Base-by-base conservation (phyloP, 768 basidiomycete species). In the Tylopilus balloui region DNA sequence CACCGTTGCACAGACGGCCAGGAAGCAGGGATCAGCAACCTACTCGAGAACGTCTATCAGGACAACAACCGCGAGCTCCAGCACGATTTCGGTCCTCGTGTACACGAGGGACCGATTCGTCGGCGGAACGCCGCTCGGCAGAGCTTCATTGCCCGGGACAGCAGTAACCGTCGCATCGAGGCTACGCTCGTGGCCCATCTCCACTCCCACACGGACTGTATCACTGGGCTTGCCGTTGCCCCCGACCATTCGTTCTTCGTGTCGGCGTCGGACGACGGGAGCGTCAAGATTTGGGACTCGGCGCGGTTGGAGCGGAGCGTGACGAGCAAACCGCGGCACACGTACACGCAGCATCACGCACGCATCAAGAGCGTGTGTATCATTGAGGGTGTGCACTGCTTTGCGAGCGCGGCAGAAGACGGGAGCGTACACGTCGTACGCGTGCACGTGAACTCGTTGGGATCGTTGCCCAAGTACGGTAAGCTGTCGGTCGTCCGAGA, bases 231-330 rank as follows among this genome's bases (percentile, higher is more conserved):
- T 20, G 86, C 86, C 2, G 88, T 93, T 20, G 85, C 95, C 1
- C 94, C 95, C 3, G 96, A 98, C 60, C 92, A 96, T 59, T 71
- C 84, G 64, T 99, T 96, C 74, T 97, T 99, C 56, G 83, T 94
- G 4, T 91, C 95, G 0, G 83, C 88, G 31, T 95, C 92, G 1
- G 84, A 98, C 53, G 95, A 98, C 67, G 90, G 89, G 71, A 93
- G 89, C 0, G 83, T 94, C 61, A 94, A 92, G 65, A 77, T 89
- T 35, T 96, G 92, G 92, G 88, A 92, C 55, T 87, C 92, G 1
- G 88, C 90, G 8, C 76, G 92, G n/a, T 74, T 98, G 38, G 95
- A 97, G 63, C 78, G 94, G 48, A 97, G 92, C 66, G 90, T 96
- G 15, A 91, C 93, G 19, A 86, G 87, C 63, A 90, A 90, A 72